phyloP scores from a whole-genome alignment of 169 alveolate species.

The Perkinsus chesapeaki region DNA sequence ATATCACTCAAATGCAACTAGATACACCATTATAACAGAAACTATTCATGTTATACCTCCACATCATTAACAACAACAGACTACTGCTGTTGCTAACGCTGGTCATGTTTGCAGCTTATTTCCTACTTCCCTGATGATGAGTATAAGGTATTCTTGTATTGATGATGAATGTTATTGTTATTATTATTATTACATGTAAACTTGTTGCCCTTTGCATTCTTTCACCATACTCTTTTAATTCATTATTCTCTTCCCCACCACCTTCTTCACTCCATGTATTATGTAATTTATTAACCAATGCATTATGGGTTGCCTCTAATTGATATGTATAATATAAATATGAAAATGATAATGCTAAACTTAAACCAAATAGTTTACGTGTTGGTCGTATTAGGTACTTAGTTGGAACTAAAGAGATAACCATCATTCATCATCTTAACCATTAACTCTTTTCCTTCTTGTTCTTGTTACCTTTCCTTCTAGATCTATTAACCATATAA shows the following conservation, averaged over 20 bases:
- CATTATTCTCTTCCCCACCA: not conserved
- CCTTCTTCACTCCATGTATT: not conserved
- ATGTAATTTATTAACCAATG: not conserved
- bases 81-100: too few species aligned
- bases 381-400: not conserved
- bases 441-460: too few species aligned
- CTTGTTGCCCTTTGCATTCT: not conserved
- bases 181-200: not conserved
- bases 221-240: not conserved
- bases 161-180: too few species aligned
- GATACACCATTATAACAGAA: too few species aligned
- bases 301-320: not conserved
- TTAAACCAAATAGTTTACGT: not conserved
- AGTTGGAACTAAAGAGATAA: not conserved
- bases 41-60: too few species aligned
- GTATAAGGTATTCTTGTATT: too few species aligned
- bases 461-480: not conserved
- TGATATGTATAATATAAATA: not conserved
- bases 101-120: too few species aligned
- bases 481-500: not conserved
- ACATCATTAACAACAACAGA: too few species aligned
- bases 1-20: too few species aligned
- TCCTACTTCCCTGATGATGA: too few species aligned
- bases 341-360: not conserved
- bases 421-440: too few species aligned